A percentile compares a stretch with the other conserved stretches of the same genome.
phyloP scores from a whole-genome alignment of 139 green algal species.

The Chlamydomonas sphaeroides region DNA sequence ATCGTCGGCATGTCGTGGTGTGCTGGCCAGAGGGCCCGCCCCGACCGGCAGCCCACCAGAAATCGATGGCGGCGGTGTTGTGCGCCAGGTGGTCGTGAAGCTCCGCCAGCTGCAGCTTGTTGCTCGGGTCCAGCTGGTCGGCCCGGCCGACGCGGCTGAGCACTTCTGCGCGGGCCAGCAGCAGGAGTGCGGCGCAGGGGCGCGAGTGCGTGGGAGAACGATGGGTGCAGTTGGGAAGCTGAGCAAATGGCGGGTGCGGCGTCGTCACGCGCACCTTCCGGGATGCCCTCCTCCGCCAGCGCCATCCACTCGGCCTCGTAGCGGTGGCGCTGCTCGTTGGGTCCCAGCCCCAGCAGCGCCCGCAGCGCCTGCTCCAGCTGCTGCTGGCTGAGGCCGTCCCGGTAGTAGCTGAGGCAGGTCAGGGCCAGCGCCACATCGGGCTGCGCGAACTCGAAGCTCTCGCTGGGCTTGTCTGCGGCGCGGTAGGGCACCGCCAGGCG shows the following conservation, averaged over 20 bases:
- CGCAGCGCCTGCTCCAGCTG: conserved; percentile 19
- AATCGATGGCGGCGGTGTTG: conserved; percentile 61
- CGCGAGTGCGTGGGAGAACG: too few species aligned
- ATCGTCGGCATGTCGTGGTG: too few species aligned
- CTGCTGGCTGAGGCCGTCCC: conserved; percentile 43
- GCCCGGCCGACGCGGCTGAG: conserved; percentile 32
- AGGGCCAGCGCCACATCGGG: conserved; percentile 62
- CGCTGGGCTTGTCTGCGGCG: conserved; percentile 46
- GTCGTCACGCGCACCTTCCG: too few species aligned
- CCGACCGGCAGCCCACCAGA: too few species aligned
- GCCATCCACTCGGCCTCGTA: conserved; percentile 49
- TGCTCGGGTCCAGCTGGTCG: conserved; percentile 61
- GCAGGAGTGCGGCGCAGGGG: too few species aligned
- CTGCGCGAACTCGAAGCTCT: conserved; percentile 63
- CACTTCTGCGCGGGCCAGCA: conserved; percentile 34
- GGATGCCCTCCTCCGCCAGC: conserved; percentile 10
- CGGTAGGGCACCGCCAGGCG: conserved; percentile 64
- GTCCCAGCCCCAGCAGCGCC: conserved; percentile 43
- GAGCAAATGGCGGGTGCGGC: too few species aligned
- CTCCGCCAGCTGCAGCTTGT: conserved; percentile 43
- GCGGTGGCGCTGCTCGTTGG: conserved; percentile 27
- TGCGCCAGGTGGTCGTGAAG: conserved; percentile 46
- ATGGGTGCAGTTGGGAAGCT: too few species aligned
- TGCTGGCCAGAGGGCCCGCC: too few species aligned
- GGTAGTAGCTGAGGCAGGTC: conserved; percentile 58